Evolutionary conservation across 495 filamentous ascomycete genomes (phyloP), one percentile per base, ranked within the genome.

Genomic region (Bryoglossum gracile): DNA sequence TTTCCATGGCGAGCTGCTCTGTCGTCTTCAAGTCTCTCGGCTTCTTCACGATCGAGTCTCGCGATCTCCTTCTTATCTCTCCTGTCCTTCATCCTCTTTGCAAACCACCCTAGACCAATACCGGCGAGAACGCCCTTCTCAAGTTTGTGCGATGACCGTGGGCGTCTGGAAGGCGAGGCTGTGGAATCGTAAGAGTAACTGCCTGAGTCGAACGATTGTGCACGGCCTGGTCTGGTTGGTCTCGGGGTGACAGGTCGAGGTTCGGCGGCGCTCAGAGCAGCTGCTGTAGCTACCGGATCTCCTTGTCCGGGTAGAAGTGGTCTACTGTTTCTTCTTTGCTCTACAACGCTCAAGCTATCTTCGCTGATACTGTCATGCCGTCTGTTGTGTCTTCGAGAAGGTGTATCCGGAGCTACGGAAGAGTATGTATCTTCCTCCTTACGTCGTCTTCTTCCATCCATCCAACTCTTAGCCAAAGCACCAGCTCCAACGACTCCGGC

Each of bases 401-500:
- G 75, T 3, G 73, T 77, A 38, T 77, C 73, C 0, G 68, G 73
- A 10, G 68, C 64, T 6, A 79, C 73, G 0, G 73, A 70, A 13
- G 73, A 74, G 53, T 77, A 77, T 18, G 80, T 71, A 38, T 88
- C 79, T 18, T 83, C 77, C 16, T 76, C 69, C 51, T 80, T 74
- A 24, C 35, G 50, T 43, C 70, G 72, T 65, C 50, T 72, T 42
- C 78, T 72, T 44, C 81, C 71, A 52, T 80, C 79, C 55, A 81
- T 76, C 48, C 81, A 73, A 32, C 69, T 82, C 57, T 80, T 83
- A 9, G 80, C 75, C 16, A 89, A 63, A 14, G 77, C 73, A 16
- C 76, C 78, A 32, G 75, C 84, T 19, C 84, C 89, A 9, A 81
- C 63, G 11, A 81, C 67, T 1, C 83, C 88, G 11, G 78, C 82